These are phyloP conservation scores for Sapria himalayana DNA, from an alignment of 345 rosid genomes.

Conservation along the genomic window DNA sequence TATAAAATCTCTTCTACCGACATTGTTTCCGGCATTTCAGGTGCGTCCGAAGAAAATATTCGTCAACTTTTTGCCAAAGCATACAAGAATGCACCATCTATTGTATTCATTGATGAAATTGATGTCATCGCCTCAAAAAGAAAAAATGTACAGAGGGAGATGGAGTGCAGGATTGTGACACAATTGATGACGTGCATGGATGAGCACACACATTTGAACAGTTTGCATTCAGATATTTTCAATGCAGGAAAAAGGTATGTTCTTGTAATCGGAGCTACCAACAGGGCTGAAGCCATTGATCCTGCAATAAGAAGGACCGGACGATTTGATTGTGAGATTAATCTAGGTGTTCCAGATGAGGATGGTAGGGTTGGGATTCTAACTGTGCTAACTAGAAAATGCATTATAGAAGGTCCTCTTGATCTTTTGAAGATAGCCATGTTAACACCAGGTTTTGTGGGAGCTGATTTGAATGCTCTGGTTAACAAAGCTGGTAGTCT, in stretches of 20 bases:
- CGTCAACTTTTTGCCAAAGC: slow-evolving; percentile 75
- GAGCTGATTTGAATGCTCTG: slow-evolving; percentile 72
- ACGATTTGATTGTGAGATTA: slow-evolving; percentile 81
- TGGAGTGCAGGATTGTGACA: slow-evolving; percentile 86
- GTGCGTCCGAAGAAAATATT: slow-evolving; percentile 80
- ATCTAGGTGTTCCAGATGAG: slow-evolving; percentile 63
- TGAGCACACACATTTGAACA: slow-evolving; percentile 17
- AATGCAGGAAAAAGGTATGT: slow-evolving; percentile 32
- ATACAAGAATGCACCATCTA: slow-evolving; percentile 60
- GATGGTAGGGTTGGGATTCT: slow-evolving; percentile 65
- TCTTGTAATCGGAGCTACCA: slow-evolving; percentile 91
- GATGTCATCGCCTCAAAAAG: slow-evolving; percentile 91
- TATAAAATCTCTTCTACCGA: slow-evolving; percentile 77
- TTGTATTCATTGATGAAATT: slow-evolving; percentile 84
- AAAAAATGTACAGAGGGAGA: slow-evolving; percentile 70
- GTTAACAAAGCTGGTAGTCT: slow-evolving; percentile 69
- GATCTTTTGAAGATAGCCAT: slow-evolving; percentile 69
- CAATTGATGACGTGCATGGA: slow-evolving; percentile 93
- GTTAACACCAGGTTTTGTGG: slow-evolving; percentile 90
- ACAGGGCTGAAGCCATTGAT: slow-evolving; percentile 84
- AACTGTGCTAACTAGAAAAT: slow-evolving; percentile 33
- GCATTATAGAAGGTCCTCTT: slow-evolving; percentile 57
- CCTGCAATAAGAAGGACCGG: slow-evolving; percentile 86
- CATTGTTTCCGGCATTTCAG: slow-evolving; percentile 56
- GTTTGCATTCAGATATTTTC: slow-evolving; percentile 17